Base-by-base conservation (phyloP, 1,284 basidiomycete genomes). In the Neolentinus lepideus region DNA sequence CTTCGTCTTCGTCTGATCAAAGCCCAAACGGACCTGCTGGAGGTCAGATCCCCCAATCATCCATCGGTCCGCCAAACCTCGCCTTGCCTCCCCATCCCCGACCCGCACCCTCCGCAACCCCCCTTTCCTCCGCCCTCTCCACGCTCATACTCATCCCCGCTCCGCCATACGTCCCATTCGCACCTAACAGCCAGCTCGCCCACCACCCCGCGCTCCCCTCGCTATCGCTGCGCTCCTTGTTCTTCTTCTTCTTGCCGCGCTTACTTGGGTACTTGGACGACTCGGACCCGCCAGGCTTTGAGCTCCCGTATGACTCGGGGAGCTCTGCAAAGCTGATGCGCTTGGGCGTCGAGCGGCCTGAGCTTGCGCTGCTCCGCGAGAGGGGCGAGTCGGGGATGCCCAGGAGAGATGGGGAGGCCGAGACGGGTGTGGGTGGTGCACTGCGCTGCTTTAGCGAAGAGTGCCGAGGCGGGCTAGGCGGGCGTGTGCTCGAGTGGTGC, bases 271-370 rank as follows among this genome's bases (percentile, higher is more conserved):
- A 43, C 38, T 43, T 43, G 6, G 38, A 6, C 38, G 70, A 71
- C 52, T 61, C 57, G 19, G 60, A 45, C 46, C 64, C 66, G n/a
- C 65, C 64, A 21, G 62, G 62, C 48, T 60, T 62, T 9, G 63
- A 61, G 58, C 62, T 61, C 54, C 74, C 71, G 61, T 84, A 81
- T 46, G 80, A 77, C 67, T 88, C 85, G 0, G 86, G 85, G 33
- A 87, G 72, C 66, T 84, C 77, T 26, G 85, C 85, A 60, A 90
- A 90, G 58, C 83, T 86, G 53, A 90, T 90, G 25, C 83, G 76
- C 58, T 86, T 87, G 3, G 88, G 87, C n/a, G 87, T 89, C 31
- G 81, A 83, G 19, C 65, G 62, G 9, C 69, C 71, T 2, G 70
- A 72, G 26, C 67, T 66, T 14, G 61, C 56, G 26, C 57, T 57